Percentiles rank a stretch among this genome's conserved stretches.
phyloP scores from a whole-genome alignment of 1,284 basidiomycete species.

The Gymnopus androsaceus region DNA sequence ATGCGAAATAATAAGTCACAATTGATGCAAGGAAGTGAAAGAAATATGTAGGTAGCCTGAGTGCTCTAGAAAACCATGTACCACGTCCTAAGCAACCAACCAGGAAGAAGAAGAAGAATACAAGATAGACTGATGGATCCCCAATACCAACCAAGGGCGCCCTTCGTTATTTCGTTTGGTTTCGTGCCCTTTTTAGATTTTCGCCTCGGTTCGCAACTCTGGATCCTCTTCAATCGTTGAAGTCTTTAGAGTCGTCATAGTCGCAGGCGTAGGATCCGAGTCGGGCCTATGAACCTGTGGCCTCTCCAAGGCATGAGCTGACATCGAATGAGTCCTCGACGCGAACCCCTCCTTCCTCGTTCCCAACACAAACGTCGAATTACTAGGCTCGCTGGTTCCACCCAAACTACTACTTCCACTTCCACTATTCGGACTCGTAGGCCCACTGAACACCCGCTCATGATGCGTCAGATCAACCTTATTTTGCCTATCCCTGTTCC shows the following conservation, averaged over 20 bases:
- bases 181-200: background rate
- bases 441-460: slow-evolving; percentile 1
- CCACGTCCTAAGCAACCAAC: too few relatives aligned
- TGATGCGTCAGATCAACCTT: background rate
- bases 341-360: slow-evolving; percentile 1
- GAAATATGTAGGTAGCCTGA: too few relatives aligned
- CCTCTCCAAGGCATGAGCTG: slow-evolving; percentile 7
- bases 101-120: too few relatives aligned
- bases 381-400: background rate
- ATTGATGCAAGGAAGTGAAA: too few relatives aligned
- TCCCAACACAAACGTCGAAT: background rate
- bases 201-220: background rate
- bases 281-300: slow-evolving; percentile 8
- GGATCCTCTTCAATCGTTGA: background rate
- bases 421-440: background rate
- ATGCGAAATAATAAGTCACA: too few relatives aligned
- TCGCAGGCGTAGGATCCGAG: slow-evolving; percentile 9
- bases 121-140: too few relatives aligned
- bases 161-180: background rate
- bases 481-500: background rate
- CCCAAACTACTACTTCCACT: background rate
- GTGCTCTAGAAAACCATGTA: too few relatives aligned
- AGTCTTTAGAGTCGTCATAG: too few relatives aligned
- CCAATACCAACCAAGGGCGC: too few relatives aligned
- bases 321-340: slow-evolving; percentile 14